Base-by-base conservation (phyloP, 1,284 basidiomycete species). In the Lentinus polychrous region DNA sequence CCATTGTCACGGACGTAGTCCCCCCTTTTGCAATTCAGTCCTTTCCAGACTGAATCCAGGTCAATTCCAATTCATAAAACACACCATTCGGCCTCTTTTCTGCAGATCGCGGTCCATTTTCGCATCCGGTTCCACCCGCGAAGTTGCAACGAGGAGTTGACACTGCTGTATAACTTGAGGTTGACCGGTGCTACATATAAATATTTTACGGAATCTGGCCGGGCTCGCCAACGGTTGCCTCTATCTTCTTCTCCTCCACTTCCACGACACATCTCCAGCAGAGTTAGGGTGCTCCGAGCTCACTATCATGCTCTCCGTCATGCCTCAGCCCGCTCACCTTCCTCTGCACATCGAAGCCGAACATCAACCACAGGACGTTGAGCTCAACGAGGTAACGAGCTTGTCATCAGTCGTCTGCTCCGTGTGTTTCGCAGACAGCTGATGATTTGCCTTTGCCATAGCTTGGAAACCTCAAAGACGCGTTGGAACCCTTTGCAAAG, bases 401-500 rank as follows among this genome's bases (percentile, higher is more conserved):
- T 32, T 40, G 14, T n/a, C 40, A 41, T 15, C 33, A 23, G 31
- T 49, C 32, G 20, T 20, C 20, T 20, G 17, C 20, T 23, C 10
- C 10, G 20, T 42, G 38, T 18, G 17, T 38, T 32, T 50, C 49
- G 51, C 50, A 50, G 45, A 46, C 48, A 8, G 47, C 50, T 37
- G 47, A 47, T 48, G 33, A 45, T 39, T 41, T 41, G 41, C 27
- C 39, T n/a, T 10, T 27, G 10, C 27, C 27, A 27, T 56, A 80
- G 78, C 57, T 79, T 41, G 73, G 70, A 49, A 70, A 67, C 52
- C 62, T 76, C 46, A 62, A 66, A 45, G 78, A 81, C 51, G 79
- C 79, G 11, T 62, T 82, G 42, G 71, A 75, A 55, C 72, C 75
- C 31, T 82, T 81, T 57, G 76, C 77, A 42, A 71, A 76, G 81